These are phyloP conservation scores for Coemansia erecta DNA, from an alignment of 192 early-diverging fungal genomes.

Conservation along the genomic window DNA sequence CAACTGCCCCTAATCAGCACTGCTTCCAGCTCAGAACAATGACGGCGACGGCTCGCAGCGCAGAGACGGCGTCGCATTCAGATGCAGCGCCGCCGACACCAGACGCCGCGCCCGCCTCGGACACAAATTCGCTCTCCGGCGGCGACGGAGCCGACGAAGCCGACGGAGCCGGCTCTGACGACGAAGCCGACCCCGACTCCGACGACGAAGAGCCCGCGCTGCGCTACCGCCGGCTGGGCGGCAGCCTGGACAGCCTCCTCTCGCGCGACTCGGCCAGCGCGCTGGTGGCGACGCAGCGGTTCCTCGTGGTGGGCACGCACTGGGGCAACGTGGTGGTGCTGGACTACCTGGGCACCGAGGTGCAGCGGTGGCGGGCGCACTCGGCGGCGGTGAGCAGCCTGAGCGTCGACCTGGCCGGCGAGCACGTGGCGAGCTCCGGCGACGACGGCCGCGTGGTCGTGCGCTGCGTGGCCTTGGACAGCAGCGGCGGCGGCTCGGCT, in stretches of 20 bases:
- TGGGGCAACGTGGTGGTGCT: constrained; percentile 86
- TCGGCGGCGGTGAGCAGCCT: constrained; percentile 84
- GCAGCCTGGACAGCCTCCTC: constrained; percentile 64
- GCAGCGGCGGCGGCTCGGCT: no score
- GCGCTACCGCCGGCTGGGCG: constrained; percentile 82
- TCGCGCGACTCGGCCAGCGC: constrained; percentile 83
- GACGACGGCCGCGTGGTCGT: constrained; percentile 92
- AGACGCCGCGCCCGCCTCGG: not conserved
- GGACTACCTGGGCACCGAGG: constrained; percentile 88
- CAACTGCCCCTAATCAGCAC: not conserved
- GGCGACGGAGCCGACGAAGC: constrained; percentile 37
- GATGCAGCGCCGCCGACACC: not conserved
- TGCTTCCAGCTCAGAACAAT: not conserved
- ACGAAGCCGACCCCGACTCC: constrained; percentile 35
- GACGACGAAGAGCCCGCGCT: constrained; percentile 92
- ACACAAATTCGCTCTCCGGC: no score
- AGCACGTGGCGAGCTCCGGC: constrained; percentile 89
- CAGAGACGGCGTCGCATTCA: not conserved
- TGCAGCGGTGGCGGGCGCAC: constrained; percentile 82
- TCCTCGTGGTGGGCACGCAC: constrained; percentile 91
- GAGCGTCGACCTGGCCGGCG: constrained; percentile 79
- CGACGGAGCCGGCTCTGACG: constrained; percentile 47
- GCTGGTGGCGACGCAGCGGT: constrained; percentile 77
- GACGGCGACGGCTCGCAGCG: not conserved
- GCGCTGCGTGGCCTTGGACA: constrained; percentile 54